Conservation (phyloP, 345 rosid species). For the Psidium guajava region DNA sequence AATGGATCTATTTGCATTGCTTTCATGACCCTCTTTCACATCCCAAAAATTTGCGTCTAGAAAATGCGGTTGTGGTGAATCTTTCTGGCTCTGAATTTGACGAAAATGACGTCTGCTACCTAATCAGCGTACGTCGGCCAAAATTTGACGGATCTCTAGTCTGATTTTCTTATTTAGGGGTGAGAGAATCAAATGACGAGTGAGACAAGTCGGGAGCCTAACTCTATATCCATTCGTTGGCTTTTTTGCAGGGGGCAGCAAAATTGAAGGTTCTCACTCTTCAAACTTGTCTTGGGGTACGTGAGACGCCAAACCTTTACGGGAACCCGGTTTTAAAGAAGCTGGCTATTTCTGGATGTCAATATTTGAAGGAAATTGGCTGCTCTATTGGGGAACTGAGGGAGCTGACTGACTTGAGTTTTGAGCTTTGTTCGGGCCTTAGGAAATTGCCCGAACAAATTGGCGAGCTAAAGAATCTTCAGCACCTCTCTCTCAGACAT, state of each 20-base stretch:
- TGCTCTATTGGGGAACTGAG: rapidly evolving
- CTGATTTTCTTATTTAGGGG: not conserved
- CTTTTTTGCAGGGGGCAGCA: not conserved
- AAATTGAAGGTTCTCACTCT: not conserved
- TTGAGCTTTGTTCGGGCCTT: rapidly evolving
- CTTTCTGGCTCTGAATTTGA: too few species aligned
- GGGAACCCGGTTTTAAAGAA: too few species aligned
- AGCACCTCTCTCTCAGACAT: not conserved
- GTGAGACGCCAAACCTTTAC: not conserved
- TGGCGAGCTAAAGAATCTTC: not conserved
- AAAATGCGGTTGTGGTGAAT: too few species aligned
- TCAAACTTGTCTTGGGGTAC: rapidly evolving
- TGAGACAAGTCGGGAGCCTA: not conserved
- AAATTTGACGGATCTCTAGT: not conserved
- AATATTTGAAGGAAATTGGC: too few species aligned
- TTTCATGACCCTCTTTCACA: too few species aligned
- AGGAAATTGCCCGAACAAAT: not conserved
- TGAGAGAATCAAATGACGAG: too few species aligned
- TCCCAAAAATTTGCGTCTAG: too few species aligned
- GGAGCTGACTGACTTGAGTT: not conserved
- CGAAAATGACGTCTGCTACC: too few species aligned
- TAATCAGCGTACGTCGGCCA: too few species aligned
- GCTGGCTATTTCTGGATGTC: too few species aligned
- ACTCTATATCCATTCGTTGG: not conserved
- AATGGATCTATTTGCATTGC: too few species aligned